phyloP scores from a whole-genome alignment of 148 eudicot species.

The Cornus suecica region DNA sequence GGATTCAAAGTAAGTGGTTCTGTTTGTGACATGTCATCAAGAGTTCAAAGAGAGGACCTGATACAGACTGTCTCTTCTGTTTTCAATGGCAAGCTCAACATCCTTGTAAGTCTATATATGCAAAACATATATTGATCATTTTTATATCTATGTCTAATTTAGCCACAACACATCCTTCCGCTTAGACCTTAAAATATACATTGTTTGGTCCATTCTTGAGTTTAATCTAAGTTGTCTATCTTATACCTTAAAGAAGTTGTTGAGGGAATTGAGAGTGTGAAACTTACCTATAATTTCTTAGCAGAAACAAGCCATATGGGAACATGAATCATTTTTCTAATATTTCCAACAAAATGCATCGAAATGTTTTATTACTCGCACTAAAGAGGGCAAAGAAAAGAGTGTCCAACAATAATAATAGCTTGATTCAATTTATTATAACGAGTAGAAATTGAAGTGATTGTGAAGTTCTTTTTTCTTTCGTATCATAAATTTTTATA shows the following conservation, averaged over 20 bases:
- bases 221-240: too few species aligned
- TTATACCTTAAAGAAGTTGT: too few species aligned
- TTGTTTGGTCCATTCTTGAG: not conserved
- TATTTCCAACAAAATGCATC: too few species aligned
- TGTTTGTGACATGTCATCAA: slow-evolving; percentile 36
- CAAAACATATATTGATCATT: not conserved
- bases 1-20: slow-evolving; percentile 44
- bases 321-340: too few species aligned
- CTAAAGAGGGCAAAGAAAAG: not conserved
- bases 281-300: too few species aligned
- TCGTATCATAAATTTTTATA: not conserved
- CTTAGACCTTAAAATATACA: not conserved
- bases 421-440: not conserved
- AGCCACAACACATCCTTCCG: not conserved
- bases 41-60: slow-evolving; percentile 35
- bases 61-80: slow-evolving; percentile 30
- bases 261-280: too few species aligned
- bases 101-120: slow-evolving; percentile 31
- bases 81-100: slow-evolving; percentile 49
- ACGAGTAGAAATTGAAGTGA: not conserved
- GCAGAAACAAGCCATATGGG: too few species aligned
- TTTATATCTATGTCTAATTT: not conserved
- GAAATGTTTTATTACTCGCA: too few species aligned
- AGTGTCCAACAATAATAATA: not conserved
- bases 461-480: not conserved